Base-by-base conservation (phyloP, 768 basidiomycete genomes). In the Macrocybe gigantea region DNA sequence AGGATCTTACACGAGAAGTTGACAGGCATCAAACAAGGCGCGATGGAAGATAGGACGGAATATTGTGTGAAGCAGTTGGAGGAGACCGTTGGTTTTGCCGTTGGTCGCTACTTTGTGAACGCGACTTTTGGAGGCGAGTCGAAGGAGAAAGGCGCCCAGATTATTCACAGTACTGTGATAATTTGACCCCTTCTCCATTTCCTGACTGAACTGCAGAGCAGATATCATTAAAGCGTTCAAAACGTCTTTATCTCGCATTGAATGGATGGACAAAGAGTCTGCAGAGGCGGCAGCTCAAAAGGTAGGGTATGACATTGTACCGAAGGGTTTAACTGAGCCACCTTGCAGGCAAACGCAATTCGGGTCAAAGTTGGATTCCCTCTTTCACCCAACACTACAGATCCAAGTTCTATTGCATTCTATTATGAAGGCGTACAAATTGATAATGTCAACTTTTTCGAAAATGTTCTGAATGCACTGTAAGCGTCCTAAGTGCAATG, bases 281-380 rank as follows among this genome's bases (percentile, higher is more conserved):
- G 83, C 89, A 8, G 69, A 72, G 36, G 90, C 83, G 48, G 96
- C 96, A 5, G 81, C 83, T 10, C 79, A 85, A 59, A 98, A 98
- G 76, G 90, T 84, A 29, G 49, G 58, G 44, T 36, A 30, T 34
- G 53, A 53, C 45, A 15, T 6, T 44, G 2, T n/a, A 41, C 12
- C 37, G 33, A 34, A 1, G n/a, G 12, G 22, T 22, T 22, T 22
- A 4, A 22, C 22, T 22, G 4, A 22, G 22, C 22, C 22, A 12
- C 13, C 43, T 22, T 30, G 31, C 57, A 88, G 85, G 91, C 90
- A 10, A 77, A 86, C 59, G 80, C 82, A 0, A 85, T 94, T 51
- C 80, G 83, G 30, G 78, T 92, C 63, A 95, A 97, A 73, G 88
- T 99, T 52, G 96, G 96, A 49, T 98, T 84, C 67, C 95, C 96